Evolutionary conservation across 331 rosid genomes (phyloP), one percentile per base, ranked within the genome.

Genomic region (Telfairia occidentalis): DNA sequence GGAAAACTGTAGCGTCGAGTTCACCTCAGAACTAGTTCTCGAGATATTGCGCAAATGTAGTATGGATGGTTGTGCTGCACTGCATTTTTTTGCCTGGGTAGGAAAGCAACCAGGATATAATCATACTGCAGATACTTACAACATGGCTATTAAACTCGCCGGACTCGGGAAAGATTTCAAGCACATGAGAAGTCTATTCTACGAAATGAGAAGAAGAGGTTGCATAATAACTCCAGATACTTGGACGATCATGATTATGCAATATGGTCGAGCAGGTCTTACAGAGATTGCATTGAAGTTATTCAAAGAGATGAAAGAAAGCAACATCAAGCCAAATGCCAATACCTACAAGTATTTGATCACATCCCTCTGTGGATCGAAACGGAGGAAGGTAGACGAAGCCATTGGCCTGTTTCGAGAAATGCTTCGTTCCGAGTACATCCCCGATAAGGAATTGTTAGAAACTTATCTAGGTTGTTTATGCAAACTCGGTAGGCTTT

Each of bases 201-300:
- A 80, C 1, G 97, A 87, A 77, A 94, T 91, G 98, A 84, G 87
- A 84, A 85, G 98, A 87, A 91, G 87, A 73, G 78, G 70, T 49
- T 80, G 65, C 83, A 59, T 76, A 5, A 77, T 86, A 73, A 88
- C 92, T 23, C 70, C 96, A 45, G 90, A 91, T 67, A 91, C 97
- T 76, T 91, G 98, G 97, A 91, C 97, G 42, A 89, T 91, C 79
- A 87, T 89, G 92, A 88, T 94, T 55, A 81, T 89, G 95, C 92
- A 80, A 75, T 94, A 89, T 8, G 97, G 97, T 70, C 92, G 97
- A 37, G 86, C 84, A 19, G 97, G 98, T 60, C 79, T 94, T 64
- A 94, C 98, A 0, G 78, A 91, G 70, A 84, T 89, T 81, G 97
- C 97, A 59, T 64, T 87, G 76, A 84, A 84, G 42, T 80, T 85